Evolutionary conservation across 345 rosid genomes (phyloP), one percentile per base, ranked within the genome.

Genomic region (Gossypium sturtianum): DNA sequence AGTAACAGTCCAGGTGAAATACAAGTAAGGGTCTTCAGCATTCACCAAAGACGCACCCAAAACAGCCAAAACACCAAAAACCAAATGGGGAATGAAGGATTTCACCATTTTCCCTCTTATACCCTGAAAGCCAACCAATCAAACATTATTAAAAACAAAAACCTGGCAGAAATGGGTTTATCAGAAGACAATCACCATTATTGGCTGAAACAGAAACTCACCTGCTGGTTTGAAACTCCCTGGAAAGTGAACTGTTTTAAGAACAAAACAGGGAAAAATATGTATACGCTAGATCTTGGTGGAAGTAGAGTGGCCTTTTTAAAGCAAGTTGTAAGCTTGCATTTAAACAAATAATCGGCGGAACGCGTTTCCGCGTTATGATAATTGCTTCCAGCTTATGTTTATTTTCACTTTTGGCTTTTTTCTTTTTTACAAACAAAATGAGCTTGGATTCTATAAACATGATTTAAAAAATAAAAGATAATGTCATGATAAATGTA

Each of bases 1-100:
- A 78, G 97, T 91, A 3, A 87, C 95, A 27, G 92, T 92, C 98
- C 99, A 95, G 1, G 93, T 92, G 83, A 82, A 91, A 60, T 63
- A 95, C 75, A 81, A 85, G 79, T 92, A 95, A 8, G 98, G 98
- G 79, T 89, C 86, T 61, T 92, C 99, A 29, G 87, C 95, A 77
- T 82, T 82, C 69, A 88, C 94, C 34, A 72, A 1, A n/a, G 75
- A 74, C 64, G 74, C 84, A 76, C 82, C 64, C 74, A 88, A 75
- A 45, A 89, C 66, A 83, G 86, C 89, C 76, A 89, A 75, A 65
- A 81, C 82, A 29, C 80, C 88, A 71, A 77, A 66, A 67, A 83
- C 16, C 70, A 80, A 66, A 63, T 70, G 77, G 41, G 81, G 80
- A 60, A 85, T 12, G 44, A 61, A 67, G 49, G 64, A 15, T 17